phyloP scores from a whole-genome alignment of 2,329 filamentous ascomycete genomes.

The Pezicula rhizophila region DNA sequence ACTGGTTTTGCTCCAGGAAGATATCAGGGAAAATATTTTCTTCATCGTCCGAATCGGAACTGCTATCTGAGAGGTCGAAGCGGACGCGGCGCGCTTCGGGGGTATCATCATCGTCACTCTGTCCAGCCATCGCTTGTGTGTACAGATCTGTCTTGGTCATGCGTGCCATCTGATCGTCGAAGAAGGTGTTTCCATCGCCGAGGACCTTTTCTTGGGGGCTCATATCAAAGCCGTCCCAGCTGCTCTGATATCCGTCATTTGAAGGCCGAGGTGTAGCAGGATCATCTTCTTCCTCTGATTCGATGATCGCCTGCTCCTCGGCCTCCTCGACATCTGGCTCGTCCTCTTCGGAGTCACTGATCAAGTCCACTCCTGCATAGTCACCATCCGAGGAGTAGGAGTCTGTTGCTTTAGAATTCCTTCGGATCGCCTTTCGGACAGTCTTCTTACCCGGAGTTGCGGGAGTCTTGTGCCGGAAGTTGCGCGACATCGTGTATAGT shows the following conservation, averaged over 20 bases:
- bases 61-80: conserved; percentile 66
- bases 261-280: conserved; percentile 25
- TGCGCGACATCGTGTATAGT: conserved; percentile 33
- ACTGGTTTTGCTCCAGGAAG: conserved; percentile 67
- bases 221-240: conserved; percentile 50
- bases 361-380: conserved; percentile 72
- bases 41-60: conserved; percentile 57
- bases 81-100: conserved; percentile 51
- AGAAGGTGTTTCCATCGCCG: conserved; percentile 17
- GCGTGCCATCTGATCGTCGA: conserved; percentile 29
- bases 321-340: conserved; percentile 71
- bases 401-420: conserved; percentile 39
- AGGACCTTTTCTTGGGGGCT: conserved; percentile 24
- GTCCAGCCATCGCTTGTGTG: conserved; percentile 7
- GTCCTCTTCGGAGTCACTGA: conserved; percentile 75
- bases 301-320: conserved; percentile 71
- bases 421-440: conserved; percentile 13
- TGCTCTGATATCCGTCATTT: conserved; percentile 37
- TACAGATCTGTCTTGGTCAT: conserved; percentile 10
- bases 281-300: conserved; percentile 37
- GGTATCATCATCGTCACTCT: conserved; percentile 10
- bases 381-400: conserved; percentile 59
- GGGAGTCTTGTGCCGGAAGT: conserved; percentile 43
- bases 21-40: conserved; percentile 70
- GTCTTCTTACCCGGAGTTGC: conserved; percentile 27